A percentile compares a stretch with the other conserved stretches of the same genome.
Evolutionary conservation across 2,329 filamentous ascomycete species (phyloP).

Genomic region (Ceratocystis eucalypticola): DNA sequence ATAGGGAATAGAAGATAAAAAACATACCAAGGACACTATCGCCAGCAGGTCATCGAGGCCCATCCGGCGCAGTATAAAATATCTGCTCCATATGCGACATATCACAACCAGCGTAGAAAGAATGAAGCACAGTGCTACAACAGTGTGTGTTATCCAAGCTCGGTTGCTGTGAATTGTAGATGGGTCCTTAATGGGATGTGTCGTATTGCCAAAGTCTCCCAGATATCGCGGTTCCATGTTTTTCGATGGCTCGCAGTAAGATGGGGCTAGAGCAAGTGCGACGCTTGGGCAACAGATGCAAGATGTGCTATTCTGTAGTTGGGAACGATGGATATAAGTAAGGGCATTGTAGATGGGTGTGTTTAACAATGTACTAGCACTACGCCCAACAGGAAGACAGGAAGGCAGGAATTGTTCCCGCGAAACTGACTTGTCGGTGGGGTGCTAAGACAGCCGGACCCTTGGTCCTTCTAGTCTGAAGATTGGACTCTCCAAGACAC

Average conservation of each 20-base stretch:
- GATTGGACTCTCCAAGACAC: background rate
- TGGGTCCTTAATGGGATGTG: background rate
- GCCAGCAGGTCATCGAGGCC: slow-evolving; percentile 24
- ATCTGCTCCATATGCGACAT: slow-evolving; percentile 23
- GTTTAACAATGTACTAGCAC: too few species aligned
- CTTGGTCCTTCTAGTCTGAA: background rate
- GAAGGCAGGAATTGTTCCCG: background rate
- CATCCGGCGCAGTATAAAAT: slow-evolving; percentile 22
- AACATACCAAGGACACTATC: slow-evolving; percentile 22
- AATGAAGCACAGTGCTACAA: slow-evolving; percentile 21
- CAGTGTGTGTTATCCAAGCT: slow-evolving; percentile 19
- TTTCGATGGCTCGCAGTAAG: background rate
- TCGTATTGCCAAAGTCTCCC: background rate
- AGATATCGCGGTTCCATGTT: background rate
- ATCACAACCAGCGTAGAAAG: slow-evolving; percentile 21
- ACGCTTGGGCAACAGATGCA: background rate
- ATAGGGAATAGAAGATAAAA: background rate
- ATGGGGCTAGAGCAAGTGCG: background rate
- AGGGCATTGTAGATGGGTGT: background rate
- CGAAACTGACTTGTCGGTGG: background rate
- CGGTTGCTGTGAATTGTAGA: slow-evolving; percentile 13
- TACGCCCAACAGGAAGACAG: background rate
- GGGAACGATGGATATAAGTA: background rate
- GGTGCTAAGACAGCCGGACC: background rate
- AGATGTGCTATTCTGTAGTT: background rate